Evolutionary conservation across 306 rosid genomes (phyloP).

Genomic region (Adenanthera pavonina): DNA sequence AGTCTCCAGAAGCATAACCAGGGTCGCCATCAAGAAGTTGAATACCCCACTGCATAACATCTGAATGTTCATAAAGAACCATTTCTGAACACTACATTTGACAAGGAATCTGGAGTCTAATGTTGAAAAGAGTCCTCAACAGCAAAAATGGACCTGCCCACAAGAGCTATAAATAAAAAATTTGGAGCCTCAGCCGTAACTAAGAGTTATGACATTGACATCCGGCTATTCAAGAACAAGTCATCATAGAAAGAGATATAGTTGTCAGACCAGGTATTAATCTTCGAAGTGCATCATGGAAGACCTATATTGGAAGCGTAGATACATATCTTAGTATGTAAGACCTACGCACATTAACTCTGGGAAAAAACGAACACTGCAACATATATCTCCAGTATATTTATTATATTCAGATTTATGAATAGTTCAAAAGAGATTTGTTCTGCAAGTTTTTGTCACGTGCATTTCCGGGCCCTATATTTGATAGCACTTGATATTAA

Average conservation of each 20-base stretch:
- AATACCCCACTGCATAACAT: conserved; percentile 69
- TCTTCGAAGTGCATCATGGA: conserved; percentile 29
- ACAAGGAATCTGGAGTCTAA: conserved; percentile 32
- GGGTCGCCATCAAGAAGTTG: conserved; percentile 63
- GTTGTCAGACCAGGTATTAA: conserved; percentile 8
- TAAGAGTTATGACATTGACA: conserved; percentile 30
- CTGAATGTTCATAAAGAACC: conserved; percentile 67
- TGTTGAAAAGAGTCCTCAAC: conserved; percentile 30
- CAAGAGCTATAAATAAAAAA: conserved; percentile 32
- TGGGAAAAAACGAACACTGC: background rate
- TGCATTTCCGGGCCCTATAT: too few species aligned
- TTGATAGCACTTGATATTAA: too few species aligned
- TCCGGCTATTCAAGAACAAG: conserved; percentile 28
- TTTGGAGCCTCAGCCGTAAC: conserved; percentile 30
- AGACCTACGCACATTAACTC: background rate
- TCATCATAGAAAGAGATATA: conserved; percentile 6
- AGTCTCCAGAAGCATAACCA: conserved; percentile 53
- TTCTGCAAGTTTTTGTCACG: too few species aligned
- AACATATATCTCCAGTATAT: conserved; percentile 7
- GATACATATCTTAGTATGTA: too few species aligned
- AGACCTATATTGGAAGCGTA: too few species aligned
- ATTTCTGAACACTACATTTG: conserved; percentile 44
- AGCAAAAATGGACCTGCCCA: conserved; percentile 42
- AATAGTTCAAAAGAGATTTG: background rate
- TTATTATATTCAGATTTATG: background rate